phyloP scores from a whole-genome alignment of 495 filamentous ascomycete genomes.

The Aspergillus campestris region DNA sequence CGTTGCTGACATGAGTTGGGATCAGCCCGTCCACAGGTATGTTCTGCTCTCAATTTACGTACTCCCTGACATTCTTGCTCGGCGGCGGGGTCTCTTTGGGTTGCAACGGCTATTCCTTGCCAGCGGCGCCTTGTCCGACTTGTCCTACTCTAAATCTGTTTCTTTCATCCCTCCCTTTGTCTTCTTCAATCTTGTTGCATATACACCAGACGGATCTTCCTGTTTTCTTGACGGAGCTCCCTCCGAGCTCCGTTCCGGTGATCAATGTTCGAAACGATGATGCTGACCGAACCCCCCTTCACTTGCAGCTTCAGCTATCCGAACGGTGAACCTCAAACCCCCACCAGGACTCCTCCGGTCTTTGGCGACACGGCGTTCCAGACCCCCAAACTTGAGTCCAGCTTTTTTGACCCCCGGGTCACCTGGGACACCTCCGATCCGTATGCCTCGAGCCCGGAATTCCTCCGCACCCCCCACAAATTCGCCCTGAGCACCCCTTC shows the following conservation, averaged over 20 bases:
- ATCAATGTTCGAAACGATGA: slow-evolving; percentile 11
- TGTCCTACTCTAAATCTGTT: slow-evolving; percentile 6
- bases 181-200: background rate
- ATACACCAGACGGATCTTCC: background rate
- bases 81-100: slow-evolving; percentile 15
- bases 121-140: too few species aligned
- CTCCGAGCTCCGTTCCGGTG: slow-evolving; percentile 4
- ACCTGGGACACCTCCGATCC: slow-evolving; percentile 47
- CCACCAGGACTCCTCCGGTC: slow-evolving; percentile 61
- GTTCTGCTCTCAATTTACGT: slow-evolving; percentile 15
- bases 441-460: slow-evolving; percentile 46
- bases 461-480: slow-evolving; percentile 43
- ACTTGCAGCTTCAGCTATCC: slow-evolving; percentile 65
- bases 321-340: slow-evolving; percentile 70
- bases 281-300: slow-evolving; percentile 30
- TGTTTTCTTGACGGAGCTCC: slow-evolving; percentile 1
- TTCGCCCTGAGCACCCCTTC: slow-evolving; percentile 27
- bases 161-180: background rate
- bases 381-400: slow-evolving; percentile 55
- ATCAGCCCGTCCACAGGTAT: slow-evolving; percentile 66
- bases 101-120: slow-evolving; percentile 1
- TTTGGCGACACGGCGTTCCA: slow-evolving; percentile 58
- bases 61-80: slow-evolving; percentile 3
- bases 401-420: slow-evolving; percentile 42
- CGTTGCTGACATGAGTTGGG: slow-evolving; percentile 63